These are phyloP conservation scores for Solanum hybrid DNA, from an alignment of 305 asterid species.

Conservation along the genomic window DNA sequence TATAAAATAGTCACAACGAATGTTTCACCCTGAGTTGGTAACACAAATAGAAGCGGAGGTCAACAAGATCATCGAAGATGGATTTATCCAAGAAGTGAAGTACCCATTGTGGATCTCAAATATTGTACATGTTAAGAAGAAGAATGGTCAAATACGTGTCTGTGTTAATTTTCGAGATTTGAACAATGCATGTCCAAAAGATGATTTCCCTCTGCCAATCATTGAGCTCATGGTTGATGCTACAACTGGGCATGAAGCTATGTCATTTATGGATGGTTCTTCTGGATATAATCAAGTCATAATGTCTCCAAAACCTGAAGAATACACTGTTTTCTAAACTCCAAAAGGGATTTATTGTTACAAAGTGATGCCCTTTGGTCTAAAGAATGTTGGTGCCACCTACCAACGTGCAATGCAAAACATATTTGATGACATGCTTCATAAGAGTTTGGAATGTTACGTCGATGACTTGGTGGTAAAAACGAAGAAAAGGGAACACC, in stretches of 20 bases:
- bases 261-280: background rate
- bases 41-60: background rate
- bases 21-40: background rate
- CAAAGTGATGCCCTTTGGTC: background rate
- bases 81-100: too few species aligned
- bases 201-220: too few species aligned
- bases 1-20: background rate
- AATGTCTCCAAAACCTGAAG: background rate
- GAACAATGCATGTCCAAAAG: too few species aligned
- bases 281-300: background rate
- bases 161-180: too few species aligned
- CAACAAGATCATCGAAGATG: background rate
- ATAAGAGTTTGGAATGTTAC: background rate
- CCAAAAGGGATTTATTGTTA: background rate
- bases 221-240: too few species aligned
- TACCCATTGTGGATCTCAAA: too few species aligned
- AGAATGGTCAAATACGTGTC: too few species aligned
- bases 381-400: background rate
- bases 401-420: background rate
- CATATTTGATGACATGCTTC: background rate
- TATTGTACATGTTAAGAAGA: too few species aligned
- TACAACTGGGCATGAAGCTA: too few species aligned
- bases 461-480: background rate
- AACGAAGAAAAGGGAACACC: too few species aligned
- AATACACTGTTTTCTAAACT: background rate